A percentile compares a stretch with the other conserved stretches of the same genome.
Conservation (phyloP, 805 yeast genomes). For the Cyberlindnera amylophila region DNA sequence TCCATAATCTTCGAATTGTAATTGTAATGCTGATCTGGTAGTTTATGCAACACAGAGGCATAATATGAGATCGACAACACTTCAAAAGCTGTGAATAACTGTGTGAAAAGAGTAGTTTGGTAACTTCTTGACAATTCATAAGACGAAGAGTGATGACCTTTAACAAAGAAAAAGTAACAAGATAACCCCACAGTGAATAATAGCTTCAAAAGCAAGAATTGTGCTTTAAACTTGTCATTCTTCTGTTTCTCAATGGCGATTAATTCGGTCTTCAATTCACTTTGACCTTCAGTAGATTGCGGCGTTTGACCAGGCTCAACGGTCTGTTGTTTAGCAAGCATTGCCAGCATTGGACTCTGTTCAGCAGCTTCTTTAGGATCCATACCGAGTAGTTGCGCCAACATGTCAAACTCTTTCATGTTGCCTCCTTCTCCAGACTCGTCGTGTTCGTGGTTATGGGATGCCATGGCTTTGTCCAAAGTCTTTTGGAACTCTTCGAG, state of each 20-base stretch:
- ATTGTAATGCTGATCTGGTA: conserved; percentile 23
- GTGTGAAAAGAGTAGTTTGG: conserved; percentile 13
- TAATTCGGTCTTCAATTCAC: conserved; percentile 5
- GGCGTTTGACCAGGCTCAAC: too few species aligned
- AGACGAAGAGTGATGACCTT: conserved; percentile 13
- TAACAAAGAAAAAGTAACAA: conserved; percentile 11
- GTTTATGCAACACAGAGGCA: conserved; percentile 13
- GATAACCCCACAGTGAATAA: conserved; percentile 3
- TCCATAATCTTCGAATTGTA: conserved; percentile 22
- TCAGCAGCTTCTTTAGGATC: conserved; percentile 4
- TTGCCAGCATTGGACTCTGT: neutral
- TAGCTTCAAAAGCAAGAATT: conserved; percentile 19
- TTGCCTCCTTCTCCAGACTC: neutral
- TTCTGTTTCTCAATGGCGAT: conserved; percentile 16
- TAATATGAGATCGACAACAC: conserved; percentile 18
- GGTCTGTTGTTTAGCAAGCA: too few species aligned
- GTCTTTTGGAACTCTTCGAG: conserved; percentile 21
- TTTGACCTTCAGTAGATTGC: neutral
- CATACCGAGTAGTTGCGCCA: conserved; percentile 8
- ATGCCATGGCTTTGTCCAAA: neutral
- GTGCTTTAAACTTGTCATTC: conserved; percentile 24
- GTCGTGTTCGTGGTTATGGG: conserved; percentile 4
- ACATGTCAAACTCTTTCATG: conserved; percentile 7
- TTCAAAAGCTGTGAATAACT: conserved; percentile 20
- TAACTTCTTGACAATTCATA: conserved; percentile 12